Base-by-base conservation (phyloP, 2,329 filamentous ascomycete genomes). In the Calonectria hawksworthii region DNA sequence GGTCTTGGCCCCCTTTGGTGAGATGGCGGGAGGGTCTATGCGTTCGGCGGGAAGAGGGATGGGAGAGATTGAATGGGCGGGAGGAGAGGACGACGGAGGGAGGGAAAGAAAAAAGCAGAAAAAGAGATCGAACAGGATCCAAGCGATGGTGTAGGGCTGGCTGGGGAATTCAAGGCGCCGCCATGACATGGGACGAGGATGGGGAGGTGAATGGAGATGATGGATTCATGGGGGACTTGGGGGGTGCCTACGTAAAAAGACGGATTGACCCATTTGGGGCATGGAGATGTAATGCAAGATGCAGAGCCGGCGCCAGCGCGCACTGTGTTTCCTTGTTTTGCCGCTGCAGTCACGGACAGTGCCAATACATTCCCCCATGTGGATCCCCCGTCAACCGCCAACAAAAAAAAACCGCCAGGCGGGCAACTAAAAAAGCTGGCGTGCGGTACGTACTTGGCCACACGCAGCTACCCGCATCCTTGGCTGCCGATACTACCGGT, bases 121-220 rank as follows among this genome's bases (percentile, higher is more conserved):
- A 65, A 16, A 65, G 69, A 44, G 73, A 74, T 70, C 61, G 72
- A 75, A 54, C 63, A 30, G 66, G 65, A 54, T 77, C 50, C 26
- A 69, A 63, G 36, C 56, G 65, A 67, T 73, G 70, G 66, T 69
- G 66, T 75, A 73, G 75, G 73, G 73, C 69, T 75, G 68, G 69
- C 69, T 75, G 68, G 68, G 63, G 69, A 52, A 73, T 75, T 75
- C 56, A 72, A 68, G 73, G 61, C 73, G 67, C 73, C 68, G 70
- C 73, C 73, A 75, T 75, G 73, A 75, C 73, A 76, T 74, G 73
- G 73, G 67, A 56, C 54, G 38, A 71, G 52, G 52, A 72, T 70
- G 51, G 66, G 61, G 54, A 77, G 74, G 63, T 61, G 68, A 66
- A 79, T 71, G 74, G 65, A 63, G 69, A 67, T 66, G 75, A 77